Percentiles rank a stretch among this genome's conserved stretches.
These are phyloP conservation scores for Metschnikowia proteae DNA, from an alignment of 805 yeast genomes.

Conservation along the genomic window DNA sequence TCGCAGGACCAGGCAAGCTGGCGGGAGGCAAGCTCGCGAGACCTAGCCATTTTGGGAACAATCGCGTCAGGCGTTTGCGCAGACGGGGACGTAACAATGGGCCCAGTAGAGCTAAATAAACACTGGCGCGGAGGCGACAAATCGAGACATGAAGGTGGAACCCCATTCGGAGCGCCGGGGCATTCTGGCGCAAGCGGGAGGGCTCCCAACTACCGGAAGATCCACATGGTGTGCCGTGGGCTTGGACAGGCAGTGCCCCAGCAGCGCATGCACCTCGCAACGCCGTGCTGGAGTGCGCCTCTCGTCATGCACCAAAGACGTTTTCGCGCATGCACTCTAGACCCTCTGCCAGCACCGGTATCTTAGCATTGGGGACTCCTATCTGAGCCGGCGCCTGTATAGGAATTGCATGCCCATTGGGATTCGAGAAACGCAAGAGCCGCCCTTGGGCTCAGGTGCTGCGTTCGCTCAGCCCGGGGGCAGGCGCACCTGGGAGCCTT, in stretches of 20 bases:
- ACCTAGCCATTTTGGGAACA: not conserved
- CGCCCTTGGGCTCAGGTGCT: not conserved
- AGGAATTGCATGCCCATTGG: not conserved
- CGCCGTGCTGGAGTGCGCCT: slow-evolving; percentile 3
- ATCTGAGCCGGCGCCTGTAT: not conserved
- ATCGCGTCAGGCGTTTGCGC: too few species aligned
- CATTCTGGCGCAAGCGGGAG: slow-evolving; percentile 1
- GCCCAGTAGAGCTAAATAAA: not conserved
- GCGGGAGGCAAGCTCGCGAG: not conserved
- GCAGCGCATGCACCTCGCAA: slow-evolving; percentile 3
- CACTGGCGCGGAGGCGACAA: not conserved
- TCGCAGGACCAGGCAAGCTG: too few species aligned
- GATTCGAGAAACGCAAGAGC: not conserved
- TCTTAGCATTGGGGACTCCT: not conserved
- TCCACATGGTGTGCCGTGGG: not conserved
- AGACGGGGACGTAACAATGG: not conserved
- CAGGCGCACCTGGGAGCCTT: not conserved
- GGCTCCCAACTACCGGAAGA: not conserved
- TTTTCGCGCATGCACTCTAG: slow-evolving; percentile 2
- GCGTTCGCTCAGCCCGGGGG: not conserved
- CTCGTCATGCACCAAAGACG: slow-evolving; percentile 2
- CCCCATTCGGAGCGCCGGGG: not conserved
- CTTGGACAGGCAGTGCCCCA: not conserved
- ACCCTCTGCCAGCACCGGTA: not conserved
- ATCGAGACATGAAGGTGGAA: not conserved